Evolutionary conservation across 371 early-diverging fungal genomes (phyloP), one percentile per base, ranked within the genome.

Genomic region (Thermomucor indicae-seudaticae): DNA sequence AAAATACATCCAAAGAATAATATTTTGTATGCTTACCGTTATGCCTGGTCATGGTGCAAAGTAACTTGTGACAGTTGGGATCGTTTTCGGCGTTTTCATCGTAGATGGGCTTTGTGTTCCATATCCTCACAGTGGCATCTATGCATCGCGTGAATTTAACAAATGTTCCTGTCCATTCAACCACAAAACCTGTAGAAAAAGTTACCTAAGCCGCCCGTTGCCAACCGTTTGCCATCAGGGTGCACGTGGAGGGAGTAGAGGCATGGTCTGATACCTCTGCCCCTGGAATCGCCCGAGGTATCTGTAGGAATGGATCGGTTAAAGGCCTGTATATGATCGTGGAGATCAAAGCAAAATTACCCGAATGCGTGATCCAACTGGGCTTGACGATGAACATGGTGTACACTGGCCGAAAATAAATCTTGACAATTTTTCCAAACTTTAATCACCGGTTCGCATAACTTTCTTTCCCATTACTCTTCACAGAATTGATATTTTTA

Each of bases 241-340:
- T 92, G 89, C 7, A 91, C 88, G 68, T 92, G 85, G 23, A 93
- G 40, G 4, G 92, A 89, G 75, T 90, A 96, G 55, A 96, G 91
- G 49, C 89, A 83, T 6, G 82, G 83, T 38, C 74, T 80, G 47
- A 80, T 79, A 37, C 80, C 72, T 70, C 90, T 90, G 12, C 39
- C 37, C 11, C 56, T 50, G 44, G 38, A 32, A 39, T 43, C 24
- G 38, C 35, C 41, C 32, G 37, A 22, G 39, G 16, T 35, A 19
- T 25, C 23, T 43, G 42, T 29, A 12, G 19, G 25, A 17, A 50
- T 6, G 34, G 17, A 19, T 7, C 20, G 22, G 31, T 31, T 19
- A 43, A 28, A 43, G 24, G 3, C 40, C 12, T 2, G 14, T 27
- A 2, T 19, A 30, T 30, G 53, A 3, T 19, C 17, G 22, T 35